Percentiles rank a stretch among this genome's conserved stretches.
phyloP scores from a whole-genome alignment of 2,329 filamentous ascomycete species.

The Aspergillus fijiensis region DNA sequence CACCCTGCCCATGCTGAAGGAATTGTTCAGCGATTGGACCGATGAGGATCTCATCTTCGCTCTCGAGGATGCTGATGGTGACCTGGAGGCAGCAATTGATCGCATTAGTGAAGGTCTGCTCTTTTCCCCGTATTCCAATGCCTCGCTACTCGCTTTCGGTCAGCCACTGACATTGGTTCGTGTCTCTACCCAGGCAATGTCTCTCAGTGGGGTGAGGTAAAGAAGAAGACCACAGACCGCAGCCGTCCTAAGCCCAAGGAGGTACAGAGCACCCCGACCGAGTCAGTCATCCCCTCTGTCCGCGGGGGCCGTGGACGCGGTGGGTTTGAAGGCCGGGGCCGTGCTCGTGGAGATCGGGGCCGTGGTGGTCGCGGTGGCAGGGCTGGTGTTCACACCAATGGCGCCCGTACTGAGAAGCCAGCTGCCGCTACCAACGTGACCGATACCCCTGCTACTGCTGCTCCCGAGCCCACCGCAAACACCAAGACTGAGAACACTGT shows the following conservation, averaged over 20 bases:
- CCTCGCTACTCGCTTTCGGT: not conserved
- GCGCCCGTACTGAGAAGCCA: slow-evolving; percentile 40
- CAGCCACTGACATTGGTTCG: slow-evolving; percentile 9
- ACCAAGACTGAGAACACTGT: slow-evolving; percentile 24
- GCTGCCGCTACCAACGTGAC: slow-evolving; percentile 16
- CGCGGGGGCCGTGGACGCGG: slow-evolving; percentile 49
- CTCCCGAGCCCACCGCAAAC: slow-evolving; percentile 27
- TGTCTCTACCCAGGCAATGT: slow-evolving; percentile 43
- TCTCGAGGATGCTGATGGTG: slow-evolving; percentile 68
- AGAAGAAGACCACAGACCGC: slow-evolving; percentile 51
- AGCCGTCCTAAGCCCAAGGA: slow-evolving; percentile 50
- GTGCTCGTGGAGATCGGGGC: slow-evolving; percentile 49
- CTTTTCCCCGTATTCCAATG: not conserved
- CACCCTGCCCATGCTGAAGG: slow-evolving; percentile 79
- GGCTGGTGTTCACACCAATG: slow-evolving; percentile 44
- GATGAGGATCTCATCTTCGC: slow-evolving; percentile 93
- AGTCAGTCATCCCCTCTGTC: slow-evolving; percentile 34
- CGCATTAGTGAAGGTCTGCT: slow-evolving; percentile 51
- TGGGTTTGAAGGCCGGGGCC: slow-evolving; percentile 47
- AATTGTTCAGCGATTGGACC: slow-evolving; percentile 94
- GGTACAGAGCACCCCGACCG: slow-evolving; percentile 33
- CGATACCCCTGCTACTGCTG: slow-evolving; percentile 15
- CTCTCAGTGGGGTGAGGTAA: slow-evolving; percentile 54
- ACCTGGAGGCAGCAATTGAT: slow-evolving; percentile 50
- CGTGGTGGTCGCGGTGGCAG: slow-evolving; percentile 49